phyloP scores from a whole-genome alignment of 2,329 filamentous ascomycete genomes.

The Ophiostoma piceae region DNA sequence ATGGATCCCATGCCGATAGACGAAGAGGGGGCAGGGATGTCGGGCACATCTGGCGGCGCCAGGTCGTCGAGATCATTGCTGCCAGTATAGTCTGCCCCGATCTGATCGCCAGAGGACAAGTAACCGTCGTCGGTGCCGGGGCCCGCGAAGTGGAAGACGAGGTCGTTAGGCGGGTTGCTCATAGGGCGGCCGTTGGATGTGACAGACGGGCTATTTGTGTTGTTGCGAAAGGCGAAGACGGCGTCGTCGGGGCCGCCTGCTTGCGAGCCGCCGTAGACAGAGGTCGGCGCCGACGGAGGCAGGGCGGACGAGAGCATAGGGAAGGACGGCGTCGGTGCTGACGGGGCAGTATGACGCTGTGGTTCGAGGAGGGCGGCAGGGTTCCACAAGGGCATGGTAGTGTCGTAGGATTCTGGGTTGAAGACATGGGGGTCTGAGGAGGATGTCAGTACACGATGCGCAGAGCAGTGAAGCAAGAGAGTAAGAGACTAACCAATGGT shows the following conservation, averaged over 20 bases:
- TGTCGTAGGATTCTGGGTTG: conserved; percentile 3
- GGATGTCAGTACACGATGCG: neutral
- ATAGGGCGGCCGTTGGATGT: neutral
- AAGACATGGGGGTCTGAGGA: neutral
- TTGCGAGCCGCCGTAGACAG: conserved; percentile 11
- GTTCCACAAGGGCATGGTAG: conserved; percentile 29
- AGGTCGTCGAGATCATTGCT: neutral
- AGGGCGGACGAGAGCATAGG: conserved; percentile 4
- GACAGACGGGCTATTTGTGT: neutral
- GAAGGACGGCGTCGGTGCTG: neutral
- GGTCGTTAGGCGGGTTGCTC: neutral
- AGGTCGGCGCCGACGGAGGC: conserved; percentile 9
- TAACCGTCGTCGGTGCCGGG: conserved; percentile 29
- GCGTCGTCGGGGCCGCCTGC: neutral
- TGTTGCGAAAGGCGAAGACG: conserved; percentile 11
- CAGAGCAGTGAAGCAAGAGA: neutral
- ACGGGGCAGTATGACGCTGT: neutral
- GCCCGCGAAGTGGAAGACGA: conserved; percentile 23
- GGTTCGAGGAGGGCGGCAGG: conserved; percentile 32
- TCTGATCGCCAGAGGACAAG: conserved; percentile 30
- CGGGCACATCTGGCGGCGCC: neutral
- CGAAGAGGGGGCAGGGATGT: conserved; percentile 2
- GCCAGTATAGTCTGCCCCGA: conserved; percentile 22
- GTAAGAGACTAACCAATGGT: neutral
- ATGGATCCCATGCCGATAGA: conserved; percentile 48